Percentiles rank a stretch among this genome's conserved stretches.
Conservation (phyloP, 1,284 basidiomycete genomes). For the Coniferiporia weirii region DNA sequence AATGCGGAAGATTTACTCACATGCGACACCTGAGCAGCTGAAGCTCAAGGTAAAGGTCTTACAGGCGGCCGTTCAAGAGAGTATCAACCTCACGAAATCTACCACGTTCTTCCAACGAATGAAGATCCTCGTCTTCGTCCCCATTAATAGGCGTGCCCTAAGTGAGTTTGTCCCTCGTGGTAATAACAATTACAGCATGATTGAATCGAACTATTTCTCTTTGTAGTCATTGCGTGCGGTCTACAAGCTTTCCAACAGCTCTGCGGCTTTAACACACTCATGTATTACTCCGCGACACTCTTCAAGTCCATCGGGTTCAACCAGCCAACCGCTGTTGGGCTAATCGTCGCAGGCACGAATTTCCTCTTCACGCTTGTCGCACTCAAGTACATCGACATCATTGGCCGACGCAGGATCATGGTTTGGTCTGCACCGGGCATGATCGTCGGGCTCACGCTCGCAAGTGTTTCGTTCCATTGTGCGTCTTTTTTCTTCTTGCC, state of each 20-base stretch:
- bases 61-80: constrained; percentile 56
- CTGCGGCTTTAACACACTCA: constrained; percentile 64
- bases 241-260: constrained; percentile 82
- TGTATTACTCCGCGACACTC: constrained; percentile 75
- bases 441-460: constrained; percentile 65
- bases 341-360: constrained; percentile 76
- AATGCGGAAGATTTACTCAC: constrained; percentile 62
- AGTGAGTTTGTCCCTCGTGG: constrained; percentile 37
- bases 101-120: constrained; percentile 59
- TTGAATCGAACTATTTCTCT: not conserved
- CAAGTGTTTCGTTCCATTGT: constrained; percentile 75
- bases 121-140: constrained; percentile 48
- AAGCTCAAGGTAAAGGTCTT: constrained; percentile 64
- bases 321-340: constrained; percentile 74
- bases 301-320: constrained; percentile 79
- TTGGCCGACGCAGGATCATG: constrained; percentile 76
- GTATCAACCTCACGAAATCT: constrained; percentile 54
- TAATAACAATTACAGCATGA: not conserved
- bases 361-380: constrained; percentile 80
- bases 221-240: constrained; percentile 65
- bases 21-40: constrained; percentile 58
- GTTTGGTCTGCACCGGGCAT: constrained; percentile 74
- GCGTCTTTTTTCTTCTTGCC: constrained; percentile 25
- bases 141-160: constrained; percentile 64
- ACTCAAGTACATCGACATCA: constrained; percentile 75